A percentile compares a stretch with the other conserved stretches of the same genome.
Conservation (phyloP, 805 yeast species). For the Pichia ethanolica region DNA sequence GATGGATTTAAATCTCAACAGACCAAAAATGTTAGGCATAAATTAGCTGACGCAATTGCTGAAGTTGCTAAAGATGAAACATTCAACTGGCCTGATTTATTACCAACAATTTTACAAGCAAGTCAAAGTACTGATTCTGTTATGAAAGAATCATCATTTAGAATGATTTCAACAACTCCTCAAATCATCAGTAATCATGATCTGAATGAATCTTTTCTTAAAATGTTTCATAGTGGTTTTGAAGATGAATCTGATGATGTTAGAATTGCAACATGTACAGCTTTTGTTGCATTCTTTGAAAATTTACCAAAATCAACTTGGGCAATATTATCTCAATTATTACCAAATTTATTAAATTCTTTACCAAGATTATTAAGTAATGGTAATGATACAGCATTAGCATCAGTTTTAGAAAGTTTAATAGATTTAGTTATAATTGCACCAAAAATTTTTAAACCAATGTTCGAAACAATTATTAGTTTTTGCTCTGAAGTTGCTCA, state of each 20-base stretch:
- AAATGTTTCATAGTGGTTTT: constrained; percentile 75
- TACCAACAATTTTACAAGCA: constrained; percentile 69
- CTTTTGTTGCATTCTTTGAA: constrained; percentile 85
- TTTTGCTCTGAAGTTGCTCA: constrained; percentile 81
- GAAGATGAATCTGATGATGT: constrained; percentile 75
- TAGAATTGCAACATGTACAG: constrained; percentile 83
- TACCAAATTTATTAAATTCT: constrained; percentile 80
- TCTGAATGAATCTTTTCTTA: constrained; percentile 39
- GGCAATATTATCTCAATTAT: constrained; percentile 66
- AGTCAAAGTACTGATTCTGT: constrained; percentile 41
- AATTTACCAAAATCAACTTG: constrained; percentile 72
- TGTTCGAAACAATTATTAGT: constrained; percentile 82
- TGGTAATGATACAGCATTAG: constrained; percentile 74
- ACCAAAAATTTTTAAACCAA: constrained; percentile 86
- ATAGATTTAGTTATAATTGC: constrained; percentile 90
- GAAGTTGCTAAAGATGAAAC: constrained; percentile 78
- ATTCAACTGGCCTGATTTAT: constrained; percentile 67
- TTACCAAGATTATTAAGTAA: constrained; percentile 74
- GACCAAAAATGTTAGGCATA: constrained; percentile 77
- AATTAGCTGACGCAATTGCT: constrained; percentile 87
- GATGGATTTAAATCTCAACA: constrained; percentile 67
- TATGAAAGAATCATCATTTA: constrained; percentile 83
- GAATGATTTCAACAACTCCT: constrained; percentile 83
- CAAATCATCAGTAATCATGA: constrained; percentile 51
- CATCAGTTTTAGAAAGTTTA: constrained; percentile 80